Percentiles rank a stretch among this genome's conserved stretches.
phyloP scores from a whole-genome alignment of 176 grass and related monocot genomes.

The Cenchrus fungigraminus region DNA sequence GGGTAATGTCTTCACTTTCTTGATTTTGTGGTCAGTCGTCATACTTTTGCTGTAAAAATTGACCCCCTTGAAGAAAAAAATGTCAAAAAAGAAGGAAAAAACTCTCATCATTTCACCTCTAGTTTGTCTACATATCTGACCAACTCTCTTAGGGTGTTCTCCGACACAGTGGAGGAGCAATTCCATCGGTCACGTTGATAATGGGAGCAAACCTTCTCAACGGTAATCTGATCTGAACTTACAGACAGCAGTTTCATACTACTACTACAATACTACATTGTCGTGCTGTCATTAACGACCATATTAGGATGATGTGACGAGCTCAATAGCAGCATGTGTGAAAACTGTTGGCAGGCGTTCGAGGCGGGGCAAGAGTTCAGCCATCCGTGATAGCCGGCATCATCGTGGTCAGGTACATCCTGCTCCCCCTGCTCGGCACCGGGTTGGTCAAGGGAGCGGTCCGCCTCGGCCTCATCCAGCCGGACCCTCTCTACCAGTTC shows the following conservation, averaged over 20 bases:
- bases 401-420: conserved; percentile 65
- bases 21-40: background rate
- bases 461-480: conserved; percentile 55
- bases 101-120: background rate
- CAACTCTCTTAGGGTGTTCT: background rate
- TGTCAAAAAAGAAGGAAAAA: background rate
- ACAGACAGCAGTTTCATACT: background rate
- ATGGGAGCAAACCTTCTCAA: conserved; percentile 92
- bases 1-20: conserved; percentile 48
- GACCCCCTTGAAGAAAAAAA: background rate
- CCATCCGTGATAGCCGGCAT: conserved; percentile 62
- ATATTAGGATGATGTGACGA: background rate
- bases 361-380: conserved; percentile 50
- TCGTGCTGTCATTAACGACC: too few relatives aligned
- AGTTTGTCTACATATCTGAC: background rate
- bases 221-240: conserved; percentile 48
- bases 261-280: background rate
- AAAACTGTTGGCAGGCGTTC: conserved; percentile 47
- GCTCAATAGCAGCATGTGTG: background rate
- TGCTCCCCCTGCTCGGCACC: conserved; percentile 66
- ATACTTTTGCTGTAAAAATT: background rate
- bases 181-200: conserved; percentile 79
- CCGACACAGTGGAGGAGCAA: conserved; percentile 63
- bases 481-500: conserved; percentile 87
- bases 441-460: conserved; percentile 62